These are phyloP conservation scores for Coniella lustricola DNA, from an alignment of 2,329 filamentous ascomycete genomes.

Conservation along the genomic window DNA sequence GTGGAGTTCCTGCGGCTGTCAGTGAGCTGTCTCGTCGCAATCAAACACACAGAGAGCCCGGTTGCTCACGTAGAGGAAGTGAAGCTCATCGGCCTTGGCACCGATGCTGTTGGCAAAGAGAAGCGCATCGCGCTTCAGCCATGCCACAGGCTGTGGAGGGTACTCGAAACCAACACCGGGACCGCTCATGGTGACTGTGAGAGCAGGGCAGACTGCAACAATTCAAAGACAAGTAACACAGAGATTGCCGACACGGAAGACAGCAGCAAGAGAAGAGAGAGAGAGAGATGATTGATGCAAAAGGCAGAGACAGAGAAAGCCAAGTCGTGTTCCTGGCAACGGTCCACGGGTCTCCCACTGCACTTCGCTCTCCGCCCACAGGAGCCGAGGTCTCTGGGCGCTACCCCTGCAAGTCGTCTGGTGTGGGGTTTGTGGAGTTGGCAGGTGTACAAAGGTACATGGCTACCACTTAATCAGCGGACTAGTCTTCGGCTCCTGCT, in stretches of 20 bases:
- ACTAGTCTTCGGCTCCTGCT: too few relatives aligned
- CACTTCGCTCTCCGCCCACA: background rate
- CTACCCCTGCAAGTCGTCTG: conserved; percentile 6
- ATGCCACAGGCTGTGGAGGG: conserved; percentile 66
- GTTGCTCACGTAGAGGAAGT: conserved; percentile 74
- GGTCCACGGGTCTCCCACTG: background rate
- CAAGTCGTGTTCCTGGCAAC: too few relatives aligned
- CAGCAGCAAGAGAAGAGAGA: background rate
- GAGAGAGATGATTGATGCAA: background rate
- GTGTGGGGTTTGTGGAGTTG: conserved; percentile 11
- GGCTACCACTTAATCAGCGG: too few relatives aligned
- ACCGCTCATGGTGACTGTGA: conserved; percentile 32
- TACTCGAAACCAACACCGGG: conserved; percentile 71
- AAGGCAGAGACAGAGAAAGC: background rate
- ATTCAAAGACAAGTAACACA: conserved; percentile 3
- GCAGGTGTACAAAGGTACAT: too few relatives aligned
- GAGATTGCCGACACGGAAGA: too few relatives aligned
- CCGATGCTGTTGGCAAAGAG: conserved; percentile 90
- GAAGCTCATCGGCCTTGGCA: conserved; percentile 74
- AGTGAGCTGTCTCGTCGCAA: background rate
- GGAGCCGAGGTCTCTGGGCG: conserved; percentile 13
- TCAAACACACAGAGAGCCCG: background rate
- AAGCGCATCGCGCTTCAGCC: conserved; percentile 81
- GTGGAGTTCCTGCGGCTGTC: conserved; percentile 63
- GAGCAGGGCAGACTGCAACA: background rate